A percentile compares a stretch with the other conserved stretches of the same genome.
phyloP scores from a whole-genome alignment of 2,329 filamentous ascomycete genomes.

The Alternaria gansuensis region DNA sequence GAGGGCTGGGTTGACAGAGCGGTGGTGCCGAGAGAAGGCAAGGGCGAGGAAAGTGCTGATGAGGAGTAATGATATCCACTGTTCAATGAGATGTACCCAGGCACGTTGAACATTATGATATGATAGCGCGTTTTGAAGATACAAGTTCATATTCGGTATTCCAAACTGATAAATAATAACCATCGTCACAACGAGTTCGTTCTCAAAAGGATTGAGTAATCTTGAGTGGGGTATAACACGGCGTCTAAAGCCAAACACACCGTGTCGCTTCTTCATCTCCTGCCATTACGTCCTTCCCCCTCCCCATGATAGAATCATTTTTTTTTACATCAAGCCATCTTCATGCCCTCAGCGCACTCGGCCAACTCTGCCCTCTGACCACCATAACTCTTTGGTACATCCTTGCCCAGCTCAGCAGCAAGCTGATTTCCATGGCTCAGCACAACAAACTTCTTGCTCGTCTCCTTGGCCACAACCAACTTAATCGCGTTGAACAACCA shows the following conservation, averaged over 20 bases:
- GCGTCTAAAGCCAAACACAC: slow-evolving; percentile 17
- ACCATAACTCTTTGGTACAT: slow-evolving; percentile 80
- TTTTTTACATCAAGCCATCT: slow-evolving; percentile 35
- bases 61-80: slow-evolving; percentile 10
- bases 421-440: slow-evolving; percentile 70
- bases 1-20: slow-evolving; percentile 77
- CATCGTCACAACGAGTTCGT: background rate
- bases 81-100: background rate
- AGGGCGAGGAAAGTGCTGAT: slow-evolving; percentile 17
- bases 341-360: slow-evolving; percentile 55
- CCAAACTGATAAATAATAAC: background rate
- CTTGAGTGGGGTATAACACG: slow-evolving; percentile 29
- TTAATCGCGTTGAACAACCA: slow-evolving; percentile 67
- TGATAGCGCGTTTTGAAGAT: background rate
- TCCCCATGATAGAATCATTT: background rate
- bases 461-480: slow-evolving; percentile 59
- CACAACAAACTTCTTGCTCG: slow-evolving; percentile 60
- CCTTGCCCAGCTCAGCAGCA: slow-evolving; percentile 69
- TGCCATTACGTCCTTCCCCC: slow-evolving; percentile 30
- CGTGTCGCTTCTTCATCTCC: slow-evolving; percentile 9
- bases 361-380: slow-evolving; percentile 69
- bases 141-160: background rate
- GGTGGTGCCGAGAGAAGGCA: slow-evolving; percentile 20
- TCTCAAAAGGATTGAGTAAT: background rate
- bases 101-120: background rate